These are phyloP conservation scores for Panaeolus cyanescens DNA, from an alignment of 768 basidiomycete species.

Conservation along the genomic window DNA sequence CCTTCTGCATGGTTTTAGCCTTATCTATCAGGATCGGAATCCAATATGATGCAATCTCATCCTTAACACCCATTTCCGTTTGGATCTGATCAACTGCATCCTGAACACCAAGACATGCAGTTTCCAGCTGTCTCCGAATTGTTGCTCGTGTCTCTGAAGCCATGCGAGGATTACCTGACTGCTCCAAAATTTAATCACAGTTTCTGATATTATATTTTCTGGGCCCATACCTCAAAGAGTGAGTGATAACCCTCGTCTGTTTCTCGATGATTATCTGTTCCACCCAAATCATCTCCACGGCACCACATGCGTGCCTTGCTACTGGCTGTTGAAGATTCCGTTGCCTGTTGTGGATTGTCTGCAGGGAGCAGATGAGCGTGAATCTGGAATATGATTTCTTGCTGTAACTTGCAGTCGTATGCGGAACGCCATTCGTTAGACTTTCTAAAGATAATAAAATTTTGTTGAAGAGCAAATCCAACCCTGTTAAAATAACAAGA, in stretches of 20 bases:
- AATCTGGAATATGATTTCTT: not conserved
- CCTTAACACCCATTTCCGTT: slow-evolving; percentile 32
- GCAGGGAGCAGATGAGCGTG: slow-evolving; percentile 18
- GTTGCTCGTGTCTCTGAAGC: not conserved
- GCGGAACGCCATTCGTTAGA: slow-evolving; percentile 7
- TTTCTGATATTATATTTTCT: not conserved
- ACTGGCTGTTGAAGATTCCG: slow-evolving; percentile 35
- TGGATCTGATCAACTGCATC: slow-evolving; percentile 16
- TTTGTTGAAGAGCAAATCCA: not conserved
- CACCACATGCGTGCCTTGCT: slow-evolving; percentile 34
- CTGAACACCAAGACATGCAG: slow-evolving; percentile 9
- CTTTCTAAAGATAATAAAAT: not conserved
- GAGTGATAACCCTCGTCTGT: slow-evolving; percentile 29
- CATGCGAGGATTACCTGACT: slow-evolving; percentile 5
- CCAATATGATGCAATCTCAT: slow-evolving; percentile 33
- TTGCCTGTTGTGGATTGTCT: slow-evolving; percentile 36
- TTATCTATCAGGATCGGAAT: slow-evolving; percentile 21
- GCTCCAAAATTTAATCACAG: not conserved
- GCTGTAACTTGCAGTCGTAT: not conserved
- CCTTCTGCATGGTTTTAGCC: slow-evolving; percentile 6
- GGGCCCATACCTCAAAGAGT: slow-evolving; percentile 17
- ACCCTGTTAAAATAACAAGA: too few relatives aligned
- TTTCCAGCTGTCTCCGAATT: slow-evolving; percentile 8
- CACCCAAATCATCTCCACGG: slow-evolving; percentile 22
- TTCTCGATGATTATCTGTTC: slow-evolving; percentile 23